phyloP scores from a whole-genome alignment of 2,329 filamentous ascomycete species.

The Plectosphaerella sp. region DNA sequence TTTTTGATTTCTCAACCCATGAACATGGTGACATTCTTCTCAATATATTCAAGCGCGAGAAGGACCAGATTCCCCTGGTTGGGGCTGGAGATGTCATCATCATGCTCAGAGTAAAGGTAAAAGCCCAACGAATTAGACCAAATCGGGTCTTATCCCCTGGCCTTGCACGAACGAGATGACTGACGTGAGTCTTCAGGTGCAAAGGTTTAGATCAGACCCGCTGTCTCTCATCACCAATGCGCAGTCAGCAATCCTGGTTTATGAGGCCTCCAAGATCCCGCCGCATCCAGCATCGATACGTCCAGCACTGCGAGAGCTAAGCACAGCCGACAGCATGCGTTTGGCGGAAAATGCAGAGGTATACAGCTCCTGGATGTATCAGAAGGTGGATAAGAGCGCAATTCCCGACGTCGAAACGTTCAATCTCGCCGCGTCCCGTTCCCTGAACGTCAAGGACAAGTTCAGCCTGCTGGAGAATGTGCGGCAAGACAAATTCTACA shows the following conservation, averaged over 20 bases:
- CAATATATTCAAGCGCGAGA: slow-evolving; percentile 13
- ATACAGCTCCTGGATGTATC: slow-evolving; percentile 45
- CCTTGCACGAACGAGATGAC: no score
- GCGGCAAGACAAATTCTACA: slow-evolving; percentile 50
- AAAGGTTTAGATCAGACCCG: slow-evolving; percentile 23
- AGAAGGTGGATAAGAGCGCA: slow-evolving; percentile 34
- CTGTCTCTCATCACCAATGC: slow-evolving; percentile 40
- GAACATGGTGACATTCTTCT: slow-evolving; percentile 12
- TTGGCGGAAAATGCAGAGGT: slow-evolving; percentile 18
- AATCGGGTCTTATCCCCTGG: no score
- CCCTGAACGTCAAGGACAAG: slow-evolving; percentile 47
- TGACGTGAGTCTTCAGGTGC: slow-evolving; percentile 27
- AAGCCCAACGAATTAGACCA: not conserved
- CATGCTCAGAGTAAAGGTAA: slow-evolving; percentile 52
- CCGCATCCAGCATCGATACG: slow-evolving; percentile 30
- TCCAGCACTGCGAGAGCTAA: slow-evolving; percentile 6
- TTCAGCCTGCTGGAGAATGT: slow-evolving; percentile 64
- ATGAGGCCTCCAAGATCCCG: slow-evolving; percentile 34
- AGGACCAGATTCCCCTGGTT: slow-evolving; percentile 12
- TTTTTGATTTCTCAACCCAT: slow-evolving; percentile 56
- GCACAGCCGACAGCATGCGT: not conserved
- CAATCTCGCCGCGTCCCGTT: slow-evolving; percentile 23
- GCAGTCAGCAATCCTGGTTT: slow-evolving; percentile 40
- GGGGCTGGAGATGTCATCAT: slow-evolving; percentile 56
- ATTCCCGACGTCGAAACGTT: slow-evolving; percentile 43